phyloP scores from a whole-genome alignment of 2,329 filamentous ascomycete genomes.

The Gaeumannomyces sp. region DNA sequence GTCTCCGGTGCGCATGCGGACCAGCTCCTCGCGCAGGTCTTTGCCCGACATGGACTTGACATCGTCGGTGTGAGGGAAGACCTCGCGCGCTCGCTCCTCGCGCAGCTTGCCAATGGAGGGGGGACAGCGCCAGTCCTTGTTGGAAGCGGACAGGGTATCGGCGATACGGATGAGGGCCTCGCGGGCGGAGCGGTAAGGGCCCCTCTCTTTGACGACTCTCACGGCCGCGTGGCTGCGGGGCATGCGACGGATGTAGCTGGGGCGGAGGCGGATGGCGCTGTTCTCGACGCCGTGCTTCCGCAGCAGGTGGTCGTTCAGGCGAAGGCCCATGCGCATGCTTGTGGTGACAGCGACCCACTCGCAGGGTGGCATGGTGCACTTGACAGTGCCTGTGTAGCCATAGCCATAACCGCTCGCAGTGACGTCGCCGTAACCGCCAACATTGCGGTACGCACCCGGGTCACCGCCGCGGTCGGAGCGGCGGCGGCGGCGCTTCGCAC shows the following conservation, averaged over 20 bases:
- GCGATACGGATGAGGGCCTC: slow-evolving; percentile 7
- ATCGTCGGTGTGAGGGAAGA: slow-evolving; percentile 6
- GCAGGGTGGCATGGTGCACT: slow-evolving; percentile 6
- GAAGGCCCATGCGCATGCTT: slow-evolving; percentile 6
- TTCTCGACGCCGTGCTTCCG: slow-evolving; percentile 7
- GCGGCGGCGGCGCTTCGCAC: slow-evolving; percentile 5
- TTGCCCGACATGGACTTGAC: slow-evolving; percentile 6
- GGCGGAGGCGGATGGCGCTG: slow-evolving; percentile 6
- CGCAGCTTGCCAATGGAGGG: not conserved
- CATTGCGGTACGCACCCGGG: slow-evolving; percentile 5
- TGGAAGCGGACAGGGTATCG: not conserved
- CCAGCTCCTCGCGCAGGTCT: slow-evolving; percentile 8
- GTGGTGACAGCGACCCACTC: slow-evolving; percentile 5
- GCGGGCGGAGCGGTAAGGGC: slow-evolving; percentile 6
- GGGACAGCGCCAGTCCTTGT: slow-evolving; percentile 1
- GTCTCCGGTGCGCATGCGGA: slow-evolving; percentile 2
- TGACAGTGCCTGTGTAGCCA: slow-evolving; percentile 6
- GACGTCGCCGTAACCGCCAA: slow-evolving; percentile 2
- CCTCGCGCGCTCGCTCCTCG: slow-evolving; percentile 1
- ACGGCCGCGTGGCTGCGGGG: slow-evolving; percentile 5
- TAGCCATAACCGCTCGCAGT: slow-evolving; percentile 6
- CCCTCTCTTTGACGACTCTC: slow-evolving; percentile 1
- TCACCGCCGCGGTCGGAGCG: slow-evolving; percentile 2
- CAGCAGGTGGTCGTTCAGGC: slow-evolving; percentile 7
- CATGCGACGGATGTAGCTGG: slow-evolving; percentile 9